Percentiles rank a stretch among this genome's conserved stretches.
Evolutionary conservation across 352 stramenopile species (phyloP).

Genomic region (Globisporangium lucens): DNA sequence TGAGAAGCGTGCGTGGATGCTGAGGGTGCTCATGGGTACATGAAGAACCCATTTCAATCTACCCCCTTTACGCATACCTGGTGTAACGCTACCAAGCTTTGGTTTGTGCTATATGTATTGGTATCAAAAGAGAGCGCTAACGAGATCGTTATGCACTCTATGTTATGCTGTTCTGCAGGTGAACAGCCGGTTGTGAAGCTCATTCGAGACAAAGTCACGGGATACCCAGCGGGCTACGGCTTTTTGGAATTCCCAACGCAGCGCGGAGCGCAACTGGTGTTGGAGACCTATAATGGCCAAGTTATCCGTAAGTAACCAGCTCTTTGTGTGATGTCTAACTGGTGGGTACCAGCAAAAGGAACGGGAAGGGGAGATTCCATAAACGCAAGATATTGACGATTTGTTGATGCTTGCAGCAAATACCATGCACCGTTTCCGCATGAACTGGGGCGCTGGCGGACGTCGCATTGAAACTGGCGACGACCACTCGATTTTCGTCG

Average conservation of each 20-base stretch:
- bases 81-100: background rate
- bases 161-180: conserved; percentile 22
- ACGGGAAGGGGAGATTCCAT: background rate
- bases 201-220: conserved; percentile 89
- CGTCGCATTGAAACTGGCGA: conserved; percentile 80
- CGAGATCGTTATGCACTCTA: background rate
- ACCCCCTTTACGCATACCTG: background rate
- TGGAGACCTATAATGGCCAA: conserved; percentile 86
- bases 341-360: background rate
- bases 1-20: conserved; percentile 5
- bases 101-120: background rate
- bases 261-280: conserved; percentile 75
- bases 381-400: background rate
- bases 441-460: conserved; percentile 90
- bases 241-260: conserved; percentile 90
- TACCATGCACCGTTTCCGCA: conserved; percentile 86
- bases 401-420: conserved; percentile 49
- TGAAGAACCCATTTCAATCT: background rate
- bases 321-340: background rate
- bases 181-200: conserved; percentile 88
- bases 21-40: conserved; percentile 5
- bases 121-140: background rate
- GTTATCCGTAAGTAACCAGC: conserved; percentile 62
- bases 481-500: conserved; percentile 91
- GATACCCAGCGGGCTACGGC: conserved; percentile 86